Base-by-base conservation (phyloP, 306 rosid genomes). In the Hippophae tibetana region DNA sequence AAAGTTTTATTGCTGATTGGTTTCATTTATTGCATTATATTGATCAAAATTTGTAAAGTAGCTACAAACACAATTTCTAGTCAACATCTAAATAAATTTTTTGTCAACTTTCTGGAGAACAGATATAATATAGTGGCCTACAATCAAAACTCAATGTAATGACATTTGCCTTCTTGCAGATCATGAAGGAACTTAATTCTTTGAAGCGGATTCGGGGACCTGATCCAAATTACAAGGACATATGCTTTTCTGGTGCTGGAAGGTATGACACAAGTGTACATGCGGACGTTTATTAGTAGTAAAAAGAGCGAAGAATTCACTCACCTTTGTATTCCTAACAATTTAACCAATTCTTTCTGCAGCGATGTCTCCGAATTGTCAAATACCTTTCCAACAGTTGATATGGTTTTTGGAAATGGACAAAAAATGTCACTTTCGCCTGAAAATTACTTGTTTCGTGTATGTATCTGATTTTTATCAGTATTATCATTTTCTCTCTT, bases 371-470 rank as follows among this genome's bases (percentile, higher is more conserved):
- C 88, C 45, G 56, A 77, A 60, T 76, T 82, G 46, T 75, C 89
- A 23, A 67, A 77, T 52, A 76, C 67, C 69, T 93, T 88, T 82
- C 99, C 99, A 5, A 72, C 50, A 45, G 97, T 93, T 78, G 97
- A 88, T 69, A 80, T 93, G 97, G 86, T 88, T 63, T 93, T 93
- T 74, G 88, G 67, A 53, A 82, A 79, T 70, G 95, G 86, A 51
- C 76, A 84, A 54, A 88, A 88, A 75, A 54, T 88, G 13, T 74
- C 86, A 46, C 78, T 93, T 47, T 74, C 99, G 52, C 99, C 99
- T 50, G 99, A 93, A 79, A 93, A 93, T 76, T 88, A 93, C 79
- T 73, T 93, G 70, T 93, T 93, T 60, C 81, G 72, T 77, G 99
- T 93, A 73, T 75, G 89, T 81, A 62, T 46, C 61, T 9, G 49